Evolutionary conservation across 169 alveolate species (phyloP).

Genomic region (Eimeria sp.): DNA sequence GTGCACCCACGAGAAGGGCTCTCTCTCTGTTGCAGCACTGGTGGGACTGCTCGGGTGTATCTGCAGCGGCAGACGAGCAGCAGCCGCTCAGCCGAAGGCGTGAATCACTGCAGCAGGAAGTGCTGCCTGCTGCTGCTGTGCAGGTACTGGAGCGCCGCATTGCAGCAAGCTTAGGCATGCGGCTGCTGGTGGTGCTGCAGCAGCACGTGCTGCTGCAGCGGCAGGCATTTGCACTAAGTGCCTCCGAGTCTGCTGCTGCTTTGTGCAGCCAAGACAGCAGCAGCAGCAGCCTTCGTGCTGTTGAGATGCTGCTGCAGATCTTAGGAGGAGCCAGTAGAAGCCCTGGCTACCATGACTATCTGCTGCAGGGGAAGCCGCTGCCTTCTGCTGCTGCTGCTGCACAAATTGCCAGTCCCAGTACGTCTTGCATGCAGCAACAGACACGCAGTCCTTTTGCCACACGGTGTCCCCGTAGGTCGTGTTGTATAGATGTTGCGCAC

Average conservation of each 20-base stretch:
- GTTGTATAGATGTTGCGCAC: too few relatives aligned
- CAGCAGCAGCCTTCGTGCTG: slow-evolving; percentile 56
- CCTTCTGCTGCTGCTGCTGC: slow-evolving; percentile 54
- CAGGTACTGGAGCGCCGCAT: slow-evolving; percentile 66
- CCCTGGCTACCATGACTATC: slow-evolving; percentile 65
- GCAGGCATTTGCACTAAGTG: slow-evolving; percentile 64
- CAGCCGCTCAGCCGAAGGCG: slow-evolving; percentile 13
- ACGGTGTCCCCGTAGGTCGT: too few relatives aligned
- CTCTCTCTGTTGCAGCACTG: slow-evolving; percentile 34
- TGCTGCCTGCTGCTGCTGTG: slow-evolving; percentile 69
- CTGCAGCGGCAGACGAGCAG: slow-evolving; percentile 72
- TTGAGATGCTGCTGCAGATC: slow-evolving; percentile 22
- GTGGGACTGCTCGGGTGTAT: slow-evolving; percentile 54
- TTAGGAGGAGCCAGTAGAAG: slow-evolving; percentile 22
- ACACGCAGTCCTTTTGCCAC: neutral
- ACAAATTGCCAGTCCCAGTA: slow-evolving; percentile 41
- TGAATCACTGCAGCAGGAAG: slow-evolving; percentile 26
- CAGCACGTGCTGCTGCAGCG: slow-evolving; percentile 74
- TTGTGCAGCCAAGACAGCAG: slow-evolving; percentile 5
- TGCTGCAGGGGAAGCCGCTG: slow-evolving; percentile 53
- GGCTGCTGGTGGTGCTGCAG: slow-evolving; percentile 76
- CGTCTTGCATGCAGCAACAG: neutral
- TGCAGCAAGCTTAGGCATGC: slow-evolving; percentile 53
- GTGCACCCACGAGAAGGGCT: slow-evolving; percentile 40
- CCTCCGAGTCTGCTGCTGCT: slow-evolving; percentile 60